Base-by-base conservation (phyloP, 192 early-diverging fungal genomes). In the Thoreauomyces humboldtii region DNA sequence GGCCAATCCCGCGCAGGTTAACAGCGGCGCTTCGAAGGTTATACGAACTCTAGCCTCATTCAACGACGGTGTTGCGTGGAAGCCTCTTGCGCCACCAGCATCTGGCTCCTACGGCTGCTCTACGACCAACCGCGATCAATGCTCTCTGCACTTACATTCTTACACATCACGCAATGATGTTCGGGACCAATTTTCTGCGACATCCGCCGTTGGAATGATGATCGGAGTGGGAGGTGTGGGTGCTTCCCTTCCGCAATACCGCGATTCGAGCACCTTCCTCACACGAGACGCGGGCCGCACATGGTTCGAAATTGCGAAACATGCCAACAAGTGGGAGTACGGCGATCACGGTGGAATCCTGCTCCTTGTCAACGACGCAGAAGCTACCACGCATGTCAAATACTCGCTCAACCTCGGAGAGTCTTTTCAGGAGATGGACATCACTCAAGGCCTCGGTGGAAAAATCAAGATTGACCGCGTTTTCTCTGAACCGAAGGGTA, bases 181-280 rank as follows among this genome's bases (percentile, higher is more conserved):
- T 21, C 64, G 79, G 37, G 81, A 84, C 7, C 80, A 86, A 7
- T 96, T 89, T 60, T 87, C 89, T 43, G 80, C 87, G 0, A 32
- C 74, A 6, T 63, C 87, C 0, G 90, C 93, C 4, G 82, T 90
- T 2, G 95, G 95, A 17, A 72, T 92, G 7, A 80, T 95, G 61
- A 79, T 96, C 72, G 95, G 88, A n/a, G 86, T 96, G 4, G 96
- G 96, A 17, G 92, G 92, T 65, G 88, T 95, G 1, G 94, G 94
- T 22, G 35, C 59, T 0, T 73, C 73, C 12, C 67, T 99, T 25
- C 63, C 67, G 6, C 71, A 83, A 22, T 83, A 88, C 58, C 79
- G 70, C 0, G 65, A 86, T 22, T 73, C 88, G 29, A 76, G 89
- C 57, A 93, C 89, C 0, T 99, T 81, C 68, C 21, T 96, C 33